Evolutionary conservation across 768 basidiomycete species (phyloP).

Genomic region (Amylocystis lapponica): DNA sequence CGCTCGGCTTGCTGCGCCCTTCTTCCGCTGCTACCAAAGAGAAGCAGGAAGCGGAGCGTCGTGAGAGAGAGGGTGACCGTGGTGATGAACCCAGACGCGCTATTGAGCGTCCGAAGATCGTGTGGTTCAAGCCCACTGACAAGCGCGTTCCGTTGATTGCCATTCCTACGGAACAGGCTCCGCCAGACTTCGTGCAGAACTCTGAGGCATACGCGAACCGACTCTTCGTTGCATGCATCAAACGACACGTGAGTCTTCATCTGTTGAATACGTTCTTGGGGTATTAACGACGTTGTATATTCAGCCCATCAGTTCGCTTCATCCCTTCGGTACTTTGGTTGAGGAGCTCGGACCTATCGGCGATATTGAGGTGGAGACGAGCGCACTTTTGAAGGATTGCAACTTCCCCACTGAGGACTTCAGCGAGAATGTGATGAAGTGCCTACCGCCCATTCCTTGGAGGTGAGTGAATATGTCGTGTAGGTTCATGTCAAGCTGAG

Average conservation of each 20-base stretch:
- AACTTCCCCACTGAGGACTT: slow-evolving; percentile 99
- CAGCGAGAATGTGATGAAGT: slow-evolving; percentile 90
- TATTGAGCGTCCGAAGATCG: slow-evolving; percentile 94
- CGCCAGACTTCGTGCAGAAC: slow-evolving; percentile 91
- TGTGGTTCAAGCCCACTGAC: slow-evolving; percentile 99
- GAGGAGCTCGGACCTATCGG: slow-evolving; percentile 98
- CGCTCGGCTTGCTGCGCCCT: slow-evolving; percentile 89
- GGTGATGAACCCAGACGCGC: slow-evolving; percentile 79
- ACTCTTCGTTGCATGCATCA: slow-evolving; percentile 97
- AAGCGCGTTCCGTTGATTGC: slow-evolving; percentile 98
- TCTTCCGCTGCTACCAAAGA: slow-evolving; percentile 97
- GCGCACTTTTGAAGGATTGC: slow-evolving; percentile 95
- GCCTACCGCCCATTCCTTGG: slow-evolving; percentile 95
- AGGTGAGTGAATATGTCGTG: slow-evolving; percentile 43
- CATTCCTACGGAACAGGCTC: slow-evolving; percentile 98
- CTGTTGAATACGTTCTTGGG: not conserved
- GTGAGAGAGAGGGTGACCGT: slow-evolving; percentile 93
- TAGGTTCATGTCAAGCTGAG: not conserved
- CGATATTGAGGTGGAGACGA: slow-evolving; percentile 97
- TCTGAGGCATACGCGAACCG: slow-evolving; percentile 86
- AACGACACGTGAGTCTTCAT: slow-evolving; percentile 75
- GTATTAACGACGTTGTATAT: slow-evolving; percentile 6
- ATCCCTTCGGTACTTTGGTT: slow-evolving; percentile 97
- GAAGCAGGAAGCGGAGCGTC: slow-evolving; percentile 96
- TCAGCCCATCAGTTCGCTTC: slow-evolving; percentile 92